Evolutionary conservation across 805 yeast genomes (phyloP).

Genomic region (Wickerhamomyces mucosus): DNA sequence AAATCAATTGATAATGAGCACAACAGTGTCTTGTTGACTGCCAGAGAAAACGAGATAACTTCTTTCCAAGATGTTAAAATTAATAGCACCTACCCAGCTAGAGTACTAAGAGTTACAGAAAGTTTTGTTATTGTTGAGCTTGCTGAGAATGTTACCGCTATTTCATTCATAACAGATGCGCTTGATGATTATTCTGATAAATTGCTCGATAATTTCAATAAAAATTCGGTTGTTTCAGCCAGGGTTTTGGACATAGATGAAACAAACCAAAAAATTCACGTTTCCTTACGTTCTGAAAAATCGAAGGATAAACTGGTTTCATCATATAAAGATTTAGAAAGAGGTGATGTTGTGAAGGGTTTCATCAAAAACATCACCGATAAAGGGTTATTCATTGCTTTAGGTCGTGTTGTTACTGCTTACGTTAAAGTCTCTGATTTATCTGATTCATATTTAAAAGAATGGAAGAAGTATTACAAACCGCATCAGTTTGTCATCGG

Average conservation of each 20-base stretch:
- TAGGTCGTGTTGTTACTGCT: conserved; percentile 65
- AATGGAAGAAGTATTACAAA: conserved; percentile 76
- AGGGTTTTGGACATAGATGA: conserved; percentile 32
- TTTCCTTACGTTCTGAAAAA: conserved; percentile 49
- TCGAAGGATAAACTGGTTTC: conserved; percentile 42
- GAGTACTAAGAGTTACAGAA: conserved; percentile 48
- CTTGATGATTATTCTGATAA: conserved; percentile 53
- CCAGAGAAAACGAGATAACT: conserved; percentile 34
- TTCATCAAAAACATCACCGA: conserved; percentile 66
- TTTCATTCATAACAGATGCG: conserved; percentile 70
- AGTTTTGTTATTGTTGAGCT: conserved; percentile 59
- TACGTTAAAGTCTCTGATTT: conserved; percentile 74
- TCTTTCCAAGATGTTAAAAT: conserved; percentile 40
- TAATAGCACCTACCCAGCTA: conserved; percentile 52
- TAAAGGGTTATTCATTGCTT: conserved; percentile 67
- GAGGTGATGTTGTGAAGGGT: conserved; percentile 76
- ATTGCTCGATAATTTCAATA: conserved; percentile 37
- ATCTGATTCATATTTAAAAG: conserved; percentile 72
- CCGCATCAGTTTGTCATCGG: conserved; percentile 68
- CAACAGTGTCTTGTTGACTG: conserved; percentile 38
- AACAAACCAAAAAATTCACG: conserved; percentile 42
- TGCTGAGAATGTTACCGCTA: conserved; percentile 52
- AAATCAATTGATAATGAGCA: conserved; percentile 43
- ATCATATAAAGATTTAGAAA: conserved; percentile 42
- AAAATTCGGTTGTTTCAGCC: conserved; percentile 49